Base-by-base conservation (phyloP, 2,329 filamentous ascomycete genomes). In the Cladosporium oxysporum region DNA sequence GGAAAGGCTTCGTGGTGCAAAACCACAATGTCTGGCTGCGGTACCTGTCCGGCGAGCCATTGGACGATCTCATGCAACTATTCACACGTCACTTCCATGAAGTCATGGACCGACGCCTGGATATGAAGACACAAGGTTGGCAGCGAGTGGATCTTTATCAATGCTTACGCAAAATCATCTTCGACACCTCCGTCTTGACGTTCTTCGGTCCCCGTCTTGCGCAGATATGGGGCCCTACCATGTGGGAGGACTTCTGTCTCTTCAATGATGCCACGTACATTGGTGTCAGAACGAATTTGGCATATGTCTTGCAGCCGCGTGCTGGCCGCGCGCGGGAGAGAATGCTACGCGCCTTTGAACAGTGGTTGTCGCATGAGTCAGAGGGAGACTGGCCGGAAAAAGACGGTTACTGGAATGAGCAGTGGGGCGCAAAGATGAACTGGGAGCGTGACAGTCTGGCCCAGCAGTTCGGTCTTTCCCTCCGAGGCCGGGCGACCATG, bases 11-110 rank as follows among this genome's bases (percentile, higher is more conserved):
- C 60, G 64, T 68, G 37, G 53, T 49, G 21, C 52, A 62, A 12
- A 68, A 68, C 29, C 66, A 68, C 29, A 68, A 66, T 21, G 50
- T 68, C 11, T 68, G 66, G 66, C 35, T 68, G 12, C 53, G 64
- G 31, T 58, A 68, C 31, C 57, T 68, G n/a, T 65, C 58, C 6
- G 66, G 66, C 11, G 63, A 66, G 29, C 53, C 41, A 7, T 23
- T 68, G 58, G 59, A 66, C n/a, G 64, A 63, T 35, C 18, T 68
- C 37, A 68, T 68, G 66, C 29, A 18, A 23, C 41, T 68, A n/a
- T 68, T 64, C 44, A 66, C 53, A 21, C 16, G 31, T 18, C 44
- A 59, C 28, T 68, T 68, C 44, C 59, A 64, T 21, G 16, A 59
- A 21, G 55, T 66, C 8, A 33, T 68, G 1, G 64, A 37, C 3